phyloP scores from a whole-genome alignment of 176 grass and related monocot genomes.

The Oryza rufipogon region DNA sequence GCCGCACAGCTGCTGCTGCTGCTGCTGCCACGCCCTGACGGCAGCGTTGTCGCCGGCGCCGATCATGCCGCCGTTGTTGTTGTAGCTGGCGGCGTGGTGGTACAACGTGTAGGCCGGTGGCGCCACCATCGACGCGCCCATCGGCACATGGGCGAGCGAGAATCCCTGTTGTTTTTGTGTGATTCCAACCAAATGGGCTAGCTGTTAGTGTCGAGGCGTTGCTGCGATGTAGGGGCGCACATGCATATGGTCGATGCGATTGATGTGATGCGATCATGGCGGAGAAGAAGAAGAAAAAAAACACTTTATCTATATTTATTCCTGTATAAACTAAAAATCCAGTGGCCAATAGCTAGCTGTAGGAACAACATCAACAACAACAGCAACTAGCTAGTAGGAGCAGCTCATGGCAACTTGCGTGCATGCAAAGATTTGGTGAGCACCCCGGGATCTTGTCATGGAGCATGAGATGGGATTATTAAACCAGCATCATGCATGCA shows the following conservation, averaged over 20 bases:
- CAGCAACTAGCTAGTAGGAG: not conserved
- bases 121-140: constrained; percentile 43
- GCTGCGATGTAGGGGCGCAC: constrained; percentile 12
- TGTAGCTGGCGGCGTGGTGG: constrained; percentile 57
- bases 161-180: constrained; percentile 37
- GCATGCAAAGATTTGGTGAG: constrained; percentile 30
- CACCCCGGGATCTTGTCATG: constrained; percentile 19
- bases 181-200: not conserved
- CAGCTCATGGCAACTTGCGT: constrained; percentile 41
- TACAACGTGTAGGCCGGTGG: constrained; percentile 59
- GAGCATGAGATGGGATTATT: not conserved
- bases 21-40: constrained; percentile 16
- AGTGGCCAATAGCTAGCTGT: constrained; percentile 28
- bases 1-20: constrained; percentile 23
- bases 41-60: not conserved
- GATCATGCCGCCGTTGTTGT: not conserved
- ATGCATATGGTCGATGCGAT: constrained; percentile 23
- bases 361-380: not conserved
- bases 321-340: not conserved
- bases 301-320: not conserved
- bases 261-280: constrained; percentile 40
- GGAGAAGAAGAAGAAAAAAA: not conserved
- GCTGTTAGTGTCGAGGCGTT: constrained; percentile 12
- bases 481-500: not conserved
- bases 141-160: constrained; percentile 52